Evolutionary conservation across 306 rosid species (phyloP), one percentile per base, ranked within the genome.

Genomic region (Inga leiocalycina): DNA sequence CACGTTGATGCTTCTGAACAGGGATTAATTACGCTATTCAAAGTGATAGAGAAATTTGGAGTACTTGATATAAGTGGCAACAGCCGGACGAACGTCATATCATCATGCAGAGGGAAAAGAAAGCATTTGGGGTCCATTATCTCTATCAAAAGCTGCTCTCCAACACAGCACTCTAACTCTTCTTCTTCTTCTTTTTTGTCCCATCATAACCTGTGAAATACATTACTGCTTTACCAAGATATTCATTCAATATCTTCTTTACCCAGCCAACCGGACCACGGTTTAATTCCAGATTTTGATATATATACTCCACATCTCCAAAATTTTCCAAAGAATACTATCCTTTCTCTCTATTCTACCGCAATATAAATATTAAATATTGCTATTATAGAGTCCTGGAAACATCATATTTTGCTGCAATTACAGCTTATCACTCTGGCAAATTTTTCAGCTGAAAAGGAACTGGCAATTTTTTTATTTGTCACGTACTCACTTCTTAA

Each of bases 101-200:
- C 79, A 17, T 62, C 79, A 17, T 62, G 10, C 39, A 15, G 74
- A 30, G 24, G 45, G 68, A 76, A 70, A 75, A 52, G 24, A 45
- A 44, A 59, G 68, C 76, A n/a, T 16, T 6, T 52, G 70, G 74
- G 67, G 82, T 61, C 74, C 82, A 59, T 59, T 54, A 72, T 78
- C 59, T n/a, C 75, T 15, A 79, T 80, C 54, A 75, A 79, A 80
- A 66, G 81, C 74, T 79, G 78, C 67, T 66, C 73, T 67, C 51
- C 52, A 43, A 41, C 16, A 24, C 16, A 69, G 6, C 77, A 17
- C 71, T 15, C 48, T 13, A 71, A 78, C 56, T 44, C 72, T 19
- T 35, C 37, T 34, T 34, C 4, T 0, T 34, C 37, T 35, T 15
- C 16, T 32, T 39, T 39, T n/a, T n/a, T 8, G 13, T 57, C 64